Evolutionary conservation across 768 basidiomycete genomes (phyloP).

Genomic region (Collybia nuda): DNA sequence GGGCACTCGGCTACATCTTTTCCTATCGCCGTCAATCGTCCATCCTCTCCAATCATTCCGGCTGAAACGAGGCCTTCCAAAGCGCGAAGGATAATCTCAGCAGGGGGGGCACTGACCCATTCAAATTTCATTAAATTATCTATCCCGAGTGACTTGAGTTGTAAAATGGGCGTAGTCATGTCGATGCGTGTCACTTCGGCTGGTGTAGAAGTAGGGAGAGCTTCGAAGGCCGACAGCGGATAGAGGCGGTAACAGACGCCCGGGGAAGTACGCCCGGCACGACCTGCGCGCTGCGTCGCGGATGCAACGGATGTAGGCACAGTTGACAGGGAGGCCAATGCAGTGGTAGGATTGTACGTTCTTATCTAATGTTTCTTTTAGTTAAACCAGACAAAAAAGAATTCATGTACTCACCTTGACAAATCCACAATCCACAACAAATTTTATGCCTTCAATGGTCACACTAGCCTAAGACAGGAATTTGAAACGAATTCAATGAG

Average conservation of each 20-base stretch:
- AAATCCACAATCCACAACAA: constrained; percentile 91
- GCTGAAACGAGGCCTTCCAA: constrained; percentile 79
- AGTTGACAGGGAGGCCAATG: constrained; percentile 80
- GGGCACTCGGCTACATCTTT: constrained; percentile 92
- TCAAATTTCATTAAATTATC: constrained; percentile 96
- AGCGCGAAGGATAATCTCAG: constrained; percentile 81
- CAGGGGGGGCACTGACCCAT: constrained; percentile 88
- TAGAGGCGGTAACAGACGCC: constrained; percentile 95
- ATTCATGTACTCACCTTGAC: constrained; percentile 67
- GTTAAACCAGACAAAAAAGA: neutral
- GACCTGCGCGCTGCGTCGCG: constrained; percentile 89
- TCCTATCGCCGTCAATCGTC: constrained; percentile 74
- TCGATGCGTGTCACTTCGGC: constrained; percentile 93
- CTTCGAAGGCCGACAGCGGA: constrained; percentile 56
- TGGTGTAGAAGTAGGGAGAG: constrained; percentile 68
- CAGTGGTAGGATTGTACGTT: constrained; percentile 84
- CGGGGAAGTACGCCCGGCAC: constrained; percentile 90
- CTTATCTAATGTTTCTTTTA: constrained; percentile 62
- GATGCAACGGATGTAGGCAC: constrained; percentile 87
- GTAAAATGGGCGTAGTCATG: constrained; percentile 87
- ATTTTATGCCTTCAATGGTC: constrained; percentile 94
- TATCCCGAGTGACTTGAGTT: constrained; percentile 92
- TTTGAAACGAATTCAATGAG: neutral
- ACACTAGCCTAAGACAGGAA: constrained; percentile 73
- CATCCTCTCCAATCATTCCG: constrained; percentile 83